Percentiles rank a stretch among this genome's conserved stretches.
Evolutionary conservation across 352 stramenopile species (phyloP).

Genomic region (Globisporangium irregulare): DNA sequence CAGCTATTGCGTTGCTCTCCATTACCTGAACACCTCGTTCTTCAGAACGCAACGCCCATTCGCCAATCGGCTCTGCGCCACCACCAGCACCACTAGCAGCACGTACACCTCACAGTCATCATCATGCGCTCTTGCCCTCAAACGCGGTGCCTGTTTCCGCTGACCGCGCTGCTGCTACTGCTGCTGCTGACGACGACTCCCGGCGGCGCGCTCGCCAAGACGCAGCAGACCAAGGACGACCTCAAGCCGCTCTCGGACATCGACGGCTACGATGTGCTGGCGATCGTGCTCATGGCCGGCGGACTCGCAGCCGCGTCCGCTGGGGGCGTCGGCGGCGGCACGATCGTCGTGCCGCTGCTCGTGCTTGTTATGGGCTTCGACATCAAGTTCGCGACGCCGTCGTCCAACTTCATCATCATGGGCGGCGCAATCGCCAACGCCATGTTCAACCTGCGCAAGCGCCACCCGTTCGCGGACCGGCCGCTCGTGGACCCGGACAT

Average conservation of each 20-base stretch:
- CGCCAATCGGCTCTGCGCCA: background rate
- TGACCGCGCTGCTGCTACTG: background rate
- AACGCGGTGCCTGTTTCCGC: background rate
- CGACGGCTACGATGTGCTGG: slow-evolving; percentile 37
- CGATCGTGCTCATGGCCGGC: slow-evolving; percentile 46
- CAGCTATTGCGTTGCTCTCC: background rate
- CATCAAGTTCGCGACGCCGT: slow-evolving; percentile 60
- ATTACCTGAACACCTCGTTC: background rate
- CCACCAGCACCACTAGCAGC: background rate
- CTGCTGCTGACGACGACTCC: background rate
- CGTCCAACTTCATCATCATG: slow-evolving; percentile 64
- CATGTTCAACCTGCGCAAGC: slow-evolving; percentile 61
- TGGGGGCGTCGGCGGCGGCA: slow-evolving; percentile 43
- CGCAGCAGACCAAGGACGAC: slow-evolving; percentile 19
- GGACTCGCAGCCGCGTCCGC: slow-evolving; percentile 46
- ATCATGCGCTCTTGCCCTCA: background rate
- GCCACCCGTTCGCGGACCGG: slow-evolving; percentile 48
- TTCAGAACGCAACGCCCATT: background rate
- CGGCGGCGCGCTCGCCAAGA: background rate
- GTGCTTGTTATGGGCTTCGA: slow-evolving; percentile 66
- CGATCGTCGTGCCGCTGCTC: slow-evolving; percentile 56
- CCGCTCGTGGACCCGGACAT: slow-evolving; percentile 62
- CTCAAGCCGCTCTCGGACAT: slow-evolving; percentile 35
- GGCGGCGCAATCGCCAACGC: slow-evolving; percentile 60
- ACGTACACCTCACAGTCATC: background rate